A percentile compares a stretch with the other conserved stretches of the same genome.
Conservation (phyloP, 768 basidiomycete genomes). For the Kondoa malvinella region DNA sequence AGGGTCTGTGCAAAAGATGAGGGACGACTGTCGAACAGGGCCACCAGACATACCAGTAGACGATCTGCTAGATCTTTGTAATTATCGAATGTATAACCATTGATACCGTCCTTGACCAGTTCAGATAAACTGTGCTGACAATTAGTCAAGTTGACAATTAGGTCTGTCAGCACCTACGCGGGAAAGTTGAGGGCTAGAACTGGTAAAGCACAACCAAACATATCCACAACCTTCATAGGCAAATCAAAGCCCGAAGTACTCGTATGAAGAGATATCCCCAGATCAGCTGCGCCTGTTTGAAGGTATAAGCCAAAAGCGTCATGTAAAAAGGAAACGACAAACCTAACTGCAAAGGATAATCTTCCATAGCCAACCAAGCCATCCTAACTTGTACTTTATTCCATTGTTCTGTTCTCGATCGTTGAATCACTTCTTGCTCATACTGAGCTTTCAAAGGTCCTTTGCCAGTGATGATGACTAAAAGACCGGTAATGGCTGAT, state of each 20-base stretch:
- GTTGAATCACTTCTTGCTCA: slow-evolving; percentile 47
- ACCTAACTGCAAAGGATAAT: slow-evolving; percentile 80
- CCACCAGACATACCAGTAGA: slow-evolving; percentile 40
- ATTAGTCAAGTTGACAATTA: background rate
- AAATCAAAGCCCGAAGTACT: slow-evolving; percentile 80
- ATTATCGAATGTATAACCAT: slow-evolving; percentile 61
- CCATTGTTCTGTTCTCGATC: slow-evolving; percentile 47
- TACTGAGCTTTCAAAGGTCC: slow-evolving; percentile 47
- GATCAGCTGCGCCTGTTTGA: slow-evolving; percentile 58
- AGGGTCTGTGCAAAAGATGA: too few relatives aligned
- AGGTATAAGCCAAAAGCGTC: background rate
- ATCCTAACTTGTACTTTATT: slow-evolving; percentile 58
- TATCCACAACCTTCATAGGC: slow-evolving; percentile 98
- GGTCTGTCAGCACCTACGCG: slow-evolving; percentile 42
- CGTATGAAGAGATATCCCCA: slow-evolving; percentile 78
- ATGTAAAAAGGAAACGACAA: slow-evolving; percentile 19
- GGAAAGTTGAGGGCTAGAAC: slow-evolving; percentile 75
- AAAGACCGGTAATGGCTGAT: slow-evolving; percentile 14
- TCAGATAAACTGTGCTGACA: slow-evolving; percentile 49
- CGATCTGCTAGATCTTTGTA: slow-evolving; percentile 53
- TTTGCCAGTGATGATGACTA: slow-evolving; percentile 18
- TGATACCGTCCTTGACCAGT: slow-evolving; percentile 64
- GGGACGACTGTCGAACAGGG: too few relatives aligned
- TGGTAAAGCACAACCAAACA: slow-evolving; percentile 93
- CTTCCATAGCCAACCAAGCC: slow-evolving; percentile 71